A percentile compares a stretch with the other conserved stretches of the same genome.
Evolutionary conservation across 1,284 basidiomycete genomes (phyloP).

Genomic region (Volvariella volvacea): DNA sequence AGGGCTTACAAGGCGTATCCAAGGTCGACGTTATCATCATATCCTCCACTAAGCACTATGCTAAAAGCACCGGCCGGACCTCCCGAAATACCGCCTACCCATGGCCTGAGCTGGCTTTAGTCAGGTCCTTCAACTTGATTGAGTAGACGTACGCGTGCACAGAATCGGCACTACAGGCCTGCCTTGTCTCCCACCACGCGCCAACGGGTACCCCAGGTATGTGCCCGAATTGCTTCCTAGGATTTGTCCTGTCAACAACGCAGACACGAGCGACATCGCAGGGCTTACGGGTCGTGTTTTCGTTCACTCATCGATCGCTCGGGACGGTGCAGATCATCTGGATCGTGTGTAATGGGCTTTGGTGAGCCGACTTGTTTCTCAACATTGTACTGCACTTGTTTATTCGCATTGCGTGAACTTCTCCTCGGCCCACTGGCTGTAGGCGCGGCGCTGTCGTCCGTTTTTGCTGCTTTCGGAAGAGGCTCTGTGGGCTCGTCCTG

Average conservation of each 20-base stretch:
- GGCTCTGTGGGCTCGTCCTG: constrained; percentile 17
- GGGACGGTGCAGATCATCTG: constrained; percentile 17
- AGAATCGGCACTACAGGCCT: constrained; percentile 64
- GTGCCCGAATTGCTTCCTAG: constrained; percentile 48
- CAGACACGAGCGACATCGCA: too few species aligned
- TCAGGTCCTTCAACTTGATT: not conserved
- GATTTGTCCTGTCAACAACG: not conserved
- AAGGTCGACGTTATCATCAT: constrained; percentile 78
- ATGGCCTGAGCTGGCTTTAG: constrained; percentile 39
- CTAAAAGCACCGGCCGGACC: constrained; percentile 68
- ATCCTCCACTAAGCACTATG: constrained; percentile 77
- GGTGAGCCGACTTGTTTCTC: constrained; percentile 29
- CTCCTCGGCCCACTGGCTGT: constrained; percentile 41
- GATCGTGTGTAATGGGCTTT: constrained; percentile 25
- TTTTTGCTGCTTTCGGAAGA: constrained; percentile 18
- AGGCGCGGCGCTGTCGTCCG: constrained; percentile 10
- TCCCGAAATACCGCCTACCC: constrained; percentile 72
- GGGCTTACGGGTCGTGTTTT: constrained; percentile 62
- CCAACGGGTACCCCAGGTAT: constrained; percentile 75
- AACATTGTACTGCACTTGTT: constrained; percentile 46
- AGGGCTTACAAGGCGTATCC: constrained; percentile 72
- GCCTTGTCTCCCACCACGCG: constrained; percentile 71
- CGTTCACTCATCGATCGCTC: constrained; percentile 34
- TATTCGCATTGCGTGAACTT: constrained; percentile 58
- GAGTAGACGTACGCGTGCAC: constrained; percentile 60